phyloP scores from a whole-genome alignment of 331 rosid species.

The Saraca asoca region DNA sequence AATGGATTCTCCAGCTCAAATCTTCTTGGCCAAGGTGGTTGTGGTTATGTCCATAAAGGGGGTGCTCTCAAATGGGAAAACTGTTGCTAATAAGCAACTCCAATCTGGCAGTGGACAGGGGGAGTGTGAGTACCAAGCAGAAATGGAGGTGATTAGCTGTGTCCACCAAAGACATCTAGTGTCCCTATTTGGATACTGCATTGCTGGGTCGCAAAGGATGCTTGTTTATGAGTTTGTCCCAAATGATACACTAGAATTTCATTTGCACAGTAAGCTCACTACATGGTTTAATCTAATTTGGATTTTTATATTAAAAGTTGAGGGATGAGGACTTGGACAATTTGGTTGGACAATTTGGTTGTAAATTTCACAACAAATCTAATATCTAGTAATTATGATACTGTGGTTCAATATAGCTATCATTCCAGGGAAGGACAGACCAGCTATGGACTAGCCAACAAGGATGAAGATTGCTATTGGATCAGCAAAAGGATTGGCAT shows the following conservation, averaged over 20 bases:
- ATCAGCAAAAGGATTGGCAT: conserved; percentile 81
- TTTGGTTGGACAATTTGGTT: conserved; percentile 8
- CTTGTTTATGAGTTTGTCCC: conserved; percentile 77
- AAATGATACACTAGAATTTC: conserved; percentile 64
- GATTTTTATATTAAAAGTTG: background rate
- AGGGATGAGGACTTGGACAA: background rate
- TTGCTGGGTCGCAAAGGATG: conserved; percentile 56
- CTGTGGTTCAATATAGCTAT: background rate
- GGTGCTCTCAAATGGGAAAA: conserved; percentile 69
- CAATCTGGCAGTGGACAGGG: conserved; percentile 74
- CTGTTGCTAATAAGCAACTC: conserved; percentile 71
- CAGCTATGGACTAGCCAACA: conserved; percentile 60
- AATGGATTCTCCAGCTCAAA: conserved; percentile 59
- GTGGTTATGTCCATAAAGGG: conserved; percentile 84
- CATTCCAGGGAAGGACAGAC: conserved; percentile 52
- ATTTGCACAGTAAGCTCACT: conserved; percentile 60
- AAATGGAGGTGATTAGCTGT: conserved; percentile 72
- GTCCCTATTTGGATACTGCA: conserved; percentile 71
- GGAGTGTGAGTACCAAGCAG: conserved; percentile 80
- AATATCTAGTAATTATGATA: background rate
- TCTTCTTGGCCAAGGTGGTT: conserved; percentile 83
- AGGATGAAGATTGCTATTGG: conserved; percentile 73
- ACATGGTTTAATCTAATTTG: too few relatives aligned
- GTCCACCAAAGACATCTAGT: conserved; percentile 85
- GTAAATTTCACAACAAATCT: background rate